These are phyloP conservation scores for Auricularia auricula-judae DNA, from an alignment of 768 basidiomycete species.

Conservation along the genomic window DNA sequence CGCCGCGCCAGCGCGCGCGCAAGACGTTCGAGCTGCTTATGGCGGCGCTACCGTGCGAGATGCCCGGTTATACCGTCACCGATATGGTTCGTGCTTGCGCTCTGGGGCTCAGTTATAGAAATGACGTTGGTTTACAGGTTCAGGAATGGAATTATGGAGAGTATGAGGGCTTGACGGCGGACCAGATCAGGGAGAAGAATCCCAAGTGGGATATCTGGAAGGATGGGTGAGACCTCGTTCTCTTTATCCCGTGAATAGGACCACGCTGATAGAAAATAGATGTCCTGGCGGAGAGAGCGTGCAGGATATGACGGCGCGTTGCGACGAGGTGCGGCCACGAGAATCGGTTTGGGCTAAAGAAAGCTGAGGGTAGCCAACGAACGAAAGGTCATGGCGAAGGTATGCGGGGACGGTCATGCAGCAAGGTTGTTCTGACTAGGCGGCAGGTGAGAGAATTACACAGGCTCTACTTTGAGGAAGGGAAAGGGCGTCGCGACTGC, in stretches of 20 bases:
- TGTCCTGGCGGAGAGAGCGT: conserved; percentile 85
- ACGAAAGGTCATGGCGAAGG: no score
- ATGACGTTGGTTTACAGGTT: conserved; percentile 14
- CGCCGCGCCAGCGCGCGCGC: conserved; percentile 80
- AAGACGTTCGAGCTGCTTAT: conserved; percentile 80
- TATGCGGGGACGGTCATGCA: no score
- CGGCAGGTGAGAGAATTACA: conserved; percentile 66
- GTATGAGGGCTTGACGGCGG: conserved; percentile 72
- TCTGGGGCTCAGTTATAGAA: not conserved
- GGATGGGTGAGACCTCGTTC: conserved; percentile 46
- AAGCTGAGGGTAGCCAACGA: not conserved
- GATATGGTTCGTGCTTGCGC: conserved; percentile 22
- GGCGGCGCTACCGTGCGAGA: conserved; percentile 15
- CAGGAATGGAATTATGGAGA: conserved; percentile 86
- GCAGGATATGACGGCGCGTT: conserved; percentile 66
- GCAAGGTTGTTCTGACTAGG: conserved; percentile 2
- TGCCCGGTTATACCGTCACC: conserved; percentile 44
- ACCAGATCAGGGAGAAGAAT: conserved; percentile 59
- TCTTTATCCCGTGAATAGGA: not conserved
- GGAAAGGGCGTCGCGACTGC: conserved; percentile 59
- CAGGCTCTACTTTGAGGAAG: conserved; percentile 55
- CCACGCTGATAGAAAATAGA: conserved; percentile 23
- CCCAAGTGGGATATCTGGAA: conserved; percentile 74
- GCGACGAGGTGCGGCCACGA: conserved; percentile 54
- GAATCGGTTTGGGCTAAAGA: conserved; percentile 34